A percentile compares a stretch with the other conserved stretches of the same genome.
phyloP scores from a whole-genome alignment of 164 flowering plant genomes.

The Vitis rotundifolia region DNA sequence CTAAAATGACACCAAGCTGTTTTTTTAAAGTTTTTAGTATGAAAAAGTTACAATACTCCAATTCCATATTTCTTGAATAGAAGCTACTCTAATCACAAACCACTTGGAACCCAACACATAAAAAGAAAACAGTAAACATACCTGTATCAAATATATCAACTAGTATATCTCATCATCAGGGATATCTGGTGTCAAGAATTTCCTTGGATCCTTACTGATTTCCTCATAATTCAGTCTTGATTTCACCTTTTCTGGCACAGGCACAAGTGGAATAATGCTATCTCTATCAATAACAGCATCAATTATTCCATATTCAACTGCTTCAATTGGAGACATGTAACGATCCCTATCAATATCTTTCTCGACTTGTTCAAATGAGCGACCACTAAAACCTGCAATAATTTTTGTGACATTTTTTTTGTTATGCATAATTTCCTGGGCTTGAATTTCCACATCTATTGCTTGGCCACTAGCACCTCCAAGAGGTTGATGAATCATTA shows the following conservation, averaged over 20 bases:
- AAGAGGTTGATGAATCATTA: slow-evolving; percentile 92
- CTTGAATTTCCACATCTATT: slow-evolving; percentile 85
- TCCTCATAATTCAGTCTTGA: slow-evolving; percentile 47
- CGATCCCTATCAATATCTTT: slow-evolving; percentile 92
- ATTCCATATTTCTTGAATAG: too few relatives aligned
- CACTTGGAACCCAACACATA: too few relatives aligned
- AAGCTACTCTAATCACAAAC: too few relatives aligned
- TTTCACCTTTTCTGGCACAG: slow-evolving; percentile 78
- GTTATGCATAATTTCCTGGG: slow-evolving; percentile 72
- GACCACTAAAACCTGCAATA: slow-evolving; percentile 63
- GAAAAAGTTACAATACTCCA: too few relatives aligned
- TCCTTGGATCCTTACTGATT: slow-evolving; percentile 60
- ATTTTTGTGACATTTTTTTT: slow-evolving; percentile 69
- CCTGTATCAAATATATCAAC: slow-evolving; percentile 2
- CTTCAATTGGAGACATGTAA: slow-evolving; percentile 95
- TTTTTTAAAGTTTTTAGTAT: too few relatives aligned
- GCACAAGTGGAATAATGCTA: slow-evolving; percentile 70
- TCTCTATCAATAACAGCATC: slow-evolving; percentile 90
- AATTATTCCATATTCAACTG: slow-evolving; percentile 84
- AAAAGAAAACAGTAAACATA: too few relatives aligned
- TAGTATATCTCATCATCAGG: slow-evolving; percentile 93
- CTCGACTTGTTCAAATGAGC: slow-evolving; percentile 72
- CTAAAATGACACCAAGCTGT: too few relatives aligned
- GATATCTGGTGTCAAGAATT: slow-evolving; percentile 77
- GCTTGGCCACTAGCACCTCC: slow-evolving; percentile 92